Evolutionary conservation across 257 asterid species (phyloP), one percentile per base, ranked within the genome.

Genomic region (Anisodus tanguticus): DNA sequence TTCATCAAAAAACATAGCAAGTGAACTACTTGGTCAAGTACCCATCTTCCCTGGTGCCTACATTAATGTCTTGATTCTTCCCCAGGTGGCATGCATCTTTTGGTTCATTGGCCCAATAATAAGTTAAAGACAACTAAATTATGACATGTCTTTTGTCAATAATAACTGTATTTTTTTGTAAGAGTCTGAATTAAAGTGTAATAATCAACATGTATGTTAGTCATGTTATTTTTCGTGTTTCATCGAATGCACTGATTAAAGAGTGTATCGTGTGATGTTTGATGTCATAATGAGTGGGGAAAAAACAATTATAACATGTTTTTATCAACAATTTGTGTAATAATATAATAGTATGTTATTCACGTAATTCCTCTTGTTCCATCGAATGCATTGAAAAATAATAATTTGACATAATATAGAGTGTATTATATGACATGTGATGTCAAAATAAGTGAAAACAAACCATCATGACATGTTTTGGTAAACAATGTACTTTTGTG

Each of bases 1-100:
- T 39, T 49, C 35, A 83, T 58, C 83, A 58, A 54, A 74, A 86
- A 88, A 90, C 95, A 91, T 85, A 88, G 76, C 92, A 89, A 83
- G 90, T 92, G 92, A 78, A 83, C 64, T 85, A 81, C 86, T 67
- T 51, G 84, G 83, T 83, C 69, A 70, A 80, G 91, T 86, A 55
- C 59, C 89, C 68, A 70, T 90, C 91, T 63, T 86, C 58, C 81
- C 59, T 82, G 86, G 67, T 83, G 83, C 35, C 79, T 85, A 80
- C 86, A 83, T 80, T 77, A 85, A 86, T 93, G 91, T 76, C 88
- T 49, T 81, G 76, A 87, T 85, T 85, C 86, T 78, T 79, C 76
- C 58, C 62, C 17, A 63, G 17, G 22, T 60, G 76, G 4, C 84
- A 22, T 45, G 5, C 66, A 77, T 9, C 49, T 17, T 11, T 76